Evolutionary conservation across 2,329 filamentous ascomycete genomes (phyloP).

Genomic region (Exophiala alcalophila): DNA sequence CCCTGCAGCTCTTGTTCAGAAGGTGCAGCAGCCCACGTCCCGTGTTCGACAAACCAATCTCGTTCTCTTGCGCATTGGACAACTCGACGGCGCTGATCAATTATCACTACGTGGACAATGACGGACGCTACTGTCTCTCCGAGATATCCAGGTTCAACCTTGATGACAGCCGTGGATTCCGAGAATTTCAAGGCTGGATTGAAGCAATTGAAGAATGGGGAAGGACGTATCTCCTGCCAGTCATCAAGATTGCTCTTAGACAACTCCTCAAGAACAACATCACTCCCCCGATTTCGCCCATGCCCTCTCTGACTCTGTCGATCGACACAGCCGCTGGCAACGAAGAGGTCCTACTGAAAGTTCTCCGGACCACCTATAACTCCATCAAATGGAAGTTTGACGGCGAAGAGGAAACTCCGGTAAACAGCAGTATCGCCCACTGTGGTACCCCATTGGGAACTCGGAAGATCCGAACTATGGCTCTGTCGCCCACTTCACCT

Average conservation of each 20-base stretch:
- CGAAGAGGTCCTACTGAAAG: conserved; percentile 21
- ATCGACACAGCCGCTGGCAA: conserved; percentile 26
- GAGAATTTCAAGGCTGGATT: conserved; percentile 27
- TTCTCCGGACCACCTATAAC: conserved; percentile 20
- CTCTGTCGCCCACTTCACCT: conserved; percentile 20
- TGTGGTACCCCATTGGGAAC: conserved; percentile 27
- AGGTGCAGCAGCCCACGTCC: conserved; percentile 14
- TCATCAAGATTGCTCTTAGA: conserved; percentile 24
- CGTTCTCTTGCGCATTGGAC: conserved; percentile 28
- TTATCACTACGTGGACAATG: conserved; percentile 26
- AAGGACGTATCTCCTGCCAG: conserved; percentile 20
- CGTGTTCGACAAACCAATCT: conserved; percentile 21
- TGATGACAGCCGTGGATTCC: conserved; percentile 20
- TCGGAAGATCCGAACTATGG: conserved; percentile 22
- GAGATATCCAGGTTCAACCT: conserved; percentile 28
- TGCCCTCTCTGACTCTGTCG: conserved; percentile 24
- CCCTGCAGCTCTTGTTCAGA: conserved; percentile 24
- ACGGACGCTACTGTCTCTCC: conserved; percentile 25
- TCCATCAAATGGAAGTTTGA: conserved; percentile 26
- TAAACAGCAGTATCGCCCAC: conserved; percentile 28
- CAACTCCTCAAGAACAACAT: conserved; percentile 20
- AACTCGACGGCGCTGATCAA: conserved; percentile 27
- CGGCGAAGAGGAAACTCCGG: conserved; percentile 24
- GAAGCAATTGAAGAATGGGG: conserved; percentile 30
- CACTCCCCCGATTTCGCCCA: conserved; percentile 26